Conservation (phyloP, 2,329 filamentous ascomycete species). For the Metarhizium guizhouense region DNA sequence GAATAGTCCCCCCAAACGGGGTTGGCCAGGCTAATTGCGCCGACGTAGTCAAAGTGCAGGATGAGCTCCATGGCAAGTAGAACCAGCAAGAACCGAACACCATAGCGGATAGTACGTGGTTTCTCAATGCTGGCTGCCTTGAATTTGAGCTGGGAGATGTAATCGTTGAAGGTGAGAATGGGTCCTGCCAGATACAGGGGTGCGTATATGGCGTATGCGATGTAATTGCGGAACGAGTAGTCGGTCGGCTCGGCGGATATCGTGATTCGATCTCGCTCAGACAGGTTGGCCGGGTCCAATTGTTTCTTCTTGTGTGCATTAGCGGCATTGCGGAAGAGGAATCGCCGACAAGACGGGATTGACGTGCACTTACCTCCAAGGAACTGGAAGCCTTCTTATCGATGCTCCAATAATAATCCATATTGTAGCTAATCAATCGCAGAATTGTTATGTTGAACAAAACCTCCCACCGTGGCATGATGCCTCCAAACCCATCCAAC, state of each 20-base stretch:
- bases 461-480: slow-evolving; percentile 93
- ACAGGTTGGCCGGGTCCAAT: slow-evolving; percentile 76
- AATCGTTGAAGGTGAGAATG: slow-evolving; percentile 97
- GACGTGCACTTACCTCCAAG: slow-evolving; percentile 62
- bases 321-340: slow-evolving; percentile 29
- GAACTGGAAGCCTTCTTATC: slow-evolving; percentile 54
- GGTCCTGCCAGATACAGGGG: slow-evolving; percentile 89
- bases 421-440: slow-evolving; percentile 88
- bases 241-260: slow-evolving; percentile 63
- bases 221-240: slow-evolving; percentile 76
- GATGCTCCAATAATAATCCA: slow-evolving; percentile 92
- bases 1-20: slow-evolving; percentile 80
- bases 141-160: slow-evolving; percentile 77
- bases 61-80: slow-evolving; percentile 86
- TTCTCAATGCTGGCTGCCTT: slow-evolving; percentile 60
- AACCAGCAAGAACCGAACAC: slow-evolving; percentile 67
- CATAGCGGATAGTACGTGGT: slow-evolving; percentile 70
- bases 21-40: slow-evolving; percentile 76
- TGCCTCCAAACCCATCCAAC: slow-evolving; percentile 71
- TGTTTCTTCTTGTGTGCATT: slow-evolving; percentile 90
- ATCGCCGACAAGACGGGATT: neutral
- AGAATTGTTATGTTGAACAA: slow-evolving; percentile 94
- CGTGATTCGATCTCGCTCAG: slow-evolving; percentile 77
- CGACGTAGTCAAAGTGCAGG: slow-evolving; percentile 86
- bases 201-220: slow-evolving; percentile 84